These are phyloP conservation scores for Aspergillus bombycis DNA, from an alignment of 2,329 filamentous ascomycete species.

Conservation along the genomic window DNA sequence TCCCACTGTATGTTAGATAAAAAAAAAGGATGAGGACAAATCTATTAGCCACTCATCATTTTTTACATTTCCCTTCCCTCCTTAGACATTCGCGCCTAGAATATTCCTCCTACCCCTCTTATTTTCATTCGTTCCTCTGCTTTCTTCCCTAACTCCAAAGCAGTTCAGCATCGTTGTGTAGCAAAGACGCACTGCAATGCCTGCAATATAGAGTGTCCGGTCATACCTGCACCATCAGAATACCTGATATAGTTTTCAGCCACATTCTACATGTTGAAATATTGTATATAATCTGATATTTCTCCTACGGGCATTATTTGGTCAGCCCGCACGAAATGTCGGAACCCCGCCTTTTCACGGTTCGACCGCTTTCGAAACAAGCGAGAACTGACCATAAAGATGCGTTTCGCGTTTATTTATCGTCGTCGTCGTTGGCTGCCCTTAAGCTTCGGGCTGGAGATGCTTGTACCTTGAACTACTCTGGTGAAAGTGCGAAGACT, in stretches of 20 bases:
- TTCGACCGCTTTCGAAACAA: constrained; percentile 57
- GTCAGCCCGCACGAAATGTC: constrained; percentile 33
- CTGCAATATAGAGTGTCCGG: background rate
- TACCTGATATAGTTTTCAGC: background rate
- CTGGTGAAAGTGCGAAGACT: constrained; percentile 49
- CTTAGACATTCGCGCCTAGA: background rate
- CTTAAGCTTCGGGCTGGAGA: constrained; percentile 62
- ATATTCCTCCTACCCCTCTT: background rate
- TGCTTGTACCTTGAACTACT: constrained; percentile 49
- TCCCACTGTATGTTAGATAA: no score
- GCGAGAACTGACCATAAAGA: constrained; percentile 55
- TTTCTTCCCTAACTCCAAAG: background rate
- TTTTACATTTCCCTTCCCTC: background rate
- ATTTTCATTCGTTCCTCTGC: background rate
- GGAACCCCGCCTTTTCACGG: constrained; percentile 51
- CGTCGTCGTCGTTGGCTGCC: constrained; percentile 58
- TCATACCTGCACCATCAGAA: background rate
- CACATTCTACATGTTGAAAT: background rate
- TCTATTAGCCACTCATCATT: background rate
- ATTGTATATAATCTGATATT: background rate
- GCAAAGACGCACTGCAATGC: background rate
- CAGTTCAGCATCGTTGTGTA: background rate
- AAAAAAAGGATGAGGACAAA: background rate
- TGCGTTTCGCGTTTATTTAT: constrained; percentile 62
- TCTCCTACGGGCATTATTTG: background rate